A percentile compares a stretch with the other conserved stretches of the same genome.
Evolutionary conservation across 306 rosid genomes (phyloP).

Genomic region (Spatholobus suberectus): DNA sequence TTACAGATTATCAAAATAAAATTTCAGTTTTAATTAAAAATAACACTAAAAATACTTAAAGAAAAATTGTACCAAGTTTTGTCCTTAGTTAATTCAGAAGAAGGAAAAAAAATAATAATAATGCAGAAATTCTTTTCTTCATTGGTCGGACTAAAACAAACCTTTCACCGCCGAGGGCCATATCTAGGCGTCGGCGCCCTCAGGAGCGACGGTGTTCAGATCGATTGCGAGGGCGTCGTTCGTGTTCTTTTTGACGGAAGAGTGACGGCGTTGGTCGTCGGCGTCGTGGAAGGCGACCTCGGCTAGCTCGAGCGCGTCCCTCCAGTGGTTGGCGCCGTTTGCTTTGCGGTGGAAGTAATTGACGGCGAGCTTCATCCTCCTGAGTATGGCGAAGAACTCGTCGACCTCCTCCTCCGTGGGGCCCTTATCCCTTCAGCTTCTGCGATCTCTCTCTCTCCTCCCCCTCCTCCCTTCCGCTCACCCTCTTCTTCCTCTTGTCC

Average conservation of each 20-base stretch:
- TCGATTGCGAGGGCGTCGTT: slow-evolving; percentile 25
- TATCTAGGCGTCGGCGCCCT: slow-evolving; percentile 32
- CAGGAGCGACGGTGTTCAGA: slow-evolving; percentile 51
- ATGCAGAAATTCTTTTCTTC: neutral
- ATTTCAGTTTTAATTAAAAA: too few species aligned
- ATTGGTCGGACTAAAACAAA: neutral
- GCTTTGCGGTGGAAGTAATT: slow-evolving; percentile 55
- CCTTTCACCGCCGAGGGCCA: too few species aligned
- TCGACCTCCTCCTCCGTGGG: slow-evolving; percentile 69
- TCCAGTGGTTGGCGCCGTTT: slow-evolving; percentile 22
- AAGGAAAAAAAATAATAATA: too few species aligned
- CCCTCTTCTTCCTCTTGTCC: slow-evolving; percentile 34
- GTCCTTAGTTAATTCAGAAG: too few species aligned
- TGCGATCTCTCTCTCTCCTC: neutral
- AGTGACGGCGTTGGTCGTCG: neutral
- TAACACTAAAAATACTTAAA: too few species aligned
- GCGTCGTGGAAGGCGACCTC: too few species aligned
- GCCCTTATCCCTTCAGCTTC: neutral
- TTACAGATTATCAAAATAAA: too few species aligned
- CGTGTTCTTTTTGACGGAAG: neutral
- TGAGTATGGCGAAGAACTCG: slow-evolving; percentile 63
- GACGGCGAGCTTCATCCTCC: slow-evolving; percentile 65
- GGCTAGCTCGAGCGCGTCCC: slow-evolving; percentile 31
- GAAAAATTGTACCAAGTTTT: too few species aligned
- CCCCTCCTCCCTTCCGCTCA: too few species aligned